Conservation (phyloP, 148 eudicot species). For the Fagopyrum homotropicum region DNA sequence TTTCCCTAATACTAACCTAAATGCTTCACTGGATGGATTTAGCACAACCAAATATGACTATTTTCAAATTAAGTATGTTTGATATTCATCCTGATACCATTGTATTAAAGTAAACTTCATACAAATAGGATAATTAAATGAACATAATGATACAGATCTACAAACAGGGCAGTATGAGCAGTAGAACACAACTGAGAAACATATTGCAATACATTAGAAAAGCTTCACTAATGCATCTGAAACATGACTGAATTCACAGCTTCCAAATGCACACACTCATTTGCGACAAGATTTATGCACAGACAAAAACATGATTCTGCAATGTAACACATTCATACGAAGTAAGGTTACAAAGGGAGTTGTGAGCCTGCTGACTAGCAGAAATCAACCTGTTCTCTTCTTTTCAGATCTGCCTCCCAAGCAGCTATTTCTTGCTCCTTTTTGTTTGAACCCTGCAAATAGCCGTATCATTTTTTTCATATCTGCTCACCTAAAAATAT, state of each 20-base stretch:
- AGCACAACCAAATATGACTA: too few species aligned
- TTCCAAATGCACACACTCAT: not conserved
- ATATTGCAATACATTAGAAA: not conserved
- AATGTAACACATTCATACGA: not conserved
- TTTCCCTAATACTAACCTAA: not conserved
- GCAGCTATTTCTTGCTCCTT: constrained; percentile 55
- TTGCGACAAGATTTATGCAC: not conserved
- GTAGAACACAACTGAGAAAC: not conserved
- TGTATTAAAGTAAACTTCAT: too few species aligned
- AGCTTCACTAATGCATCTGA: not conserved
- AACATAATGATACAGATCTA: not conserved
- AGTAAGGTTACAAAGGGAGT: not conserved
- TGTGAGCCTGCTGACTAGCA: not conserved
- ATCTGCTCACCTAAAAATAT: not conserved
- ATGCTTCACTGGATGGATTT: too few species aligned
- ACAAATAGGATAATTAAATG: too few species aligned
- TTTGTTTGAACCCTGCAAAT: constrained; percentile 61
- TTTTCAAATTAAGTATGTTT: too few species aligned
- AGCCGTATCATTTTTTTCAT: constrained; percentile 9
- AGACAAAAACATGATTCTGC: not conserved
- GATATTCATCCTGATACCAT: too few species aligned
- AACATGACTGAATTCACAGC: not conserved
- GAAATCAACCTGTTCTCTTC: constrained; percentile 51
- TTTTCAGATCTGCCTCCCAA: constrained; percentile 61
- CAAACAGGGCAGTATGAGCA: not conserved